Conservation (phyloP, 495 filamentous ascomycete genomes). For the Daldinia loculata region DNA sequence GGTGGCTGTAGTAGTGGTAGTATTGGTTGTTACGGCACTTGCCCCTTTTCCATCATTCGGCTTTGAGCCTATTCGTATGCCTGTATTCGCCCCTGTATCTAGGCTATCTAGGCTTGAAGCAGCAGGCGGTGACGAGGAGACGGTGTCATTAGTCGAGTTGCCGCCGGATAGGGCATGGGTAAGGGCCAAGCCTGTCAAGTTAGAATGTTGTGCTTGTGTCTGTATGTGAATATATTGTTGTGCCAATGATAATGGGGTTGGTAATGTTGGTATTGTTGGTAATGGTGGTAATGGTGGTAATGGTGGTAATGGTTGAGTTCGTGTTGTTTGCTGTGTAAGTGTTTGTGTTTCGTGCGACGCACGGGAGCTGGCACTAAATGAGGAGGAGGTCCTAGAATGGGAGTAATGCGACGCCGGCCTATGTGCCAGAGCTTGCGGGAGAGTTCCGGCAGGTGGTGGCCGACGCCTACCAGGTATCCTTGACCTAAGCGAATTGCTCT, state of each 20-base stretch:
- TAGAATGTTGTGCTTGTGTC: constrained; percentile 7
- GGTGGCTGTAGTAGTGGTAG: not conserved
- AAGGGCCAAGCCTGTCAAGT: not conserved
- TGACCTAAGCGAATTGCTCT: constrained; percentile 40
- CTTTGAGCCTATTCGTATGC: constrained; percentile 9
- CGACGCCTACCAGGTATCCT: constrained; percentile 45
- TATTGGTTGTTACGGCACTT: constrained; percentile 15
- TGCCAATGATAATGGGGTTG: not conserved
- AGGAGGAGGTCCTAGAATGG: constrained; percentile 37
- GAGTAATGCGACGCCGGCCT: constrained; percentile 38
- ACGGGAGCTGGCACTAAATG: constrained; percentile 34
- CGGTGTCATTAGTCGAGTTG: constrained; percentile 18
- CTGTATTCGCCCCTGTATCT: constrained; percentile 5
- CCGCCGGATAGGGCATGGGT: constrained; percentile 20
- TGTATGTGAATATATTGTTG: constrained; percentile 2
- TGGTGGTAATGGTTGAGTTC: not conserved
- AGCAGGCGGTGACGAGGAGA: constrained; percentile 39
- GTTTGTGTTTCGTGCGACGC: constrained; percentile 40
- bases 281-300: not conserved
- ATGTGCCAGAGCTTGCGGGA: constrained; percentile 32
- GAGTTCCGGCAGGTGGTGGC: constrained; percentile 39
- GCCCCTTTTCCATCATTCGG: constrained; percentile 28
- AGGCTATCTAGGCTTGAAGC: constrained; percentile 1
- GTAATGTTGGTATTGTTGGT: not conserved
- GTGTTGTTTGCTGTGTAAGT: constrained; percentile 14